phyloP scores from a whole-genome alignment of 2,329 filamentous ascomycete genomes.

The Paraphoma sp. region DNA sequence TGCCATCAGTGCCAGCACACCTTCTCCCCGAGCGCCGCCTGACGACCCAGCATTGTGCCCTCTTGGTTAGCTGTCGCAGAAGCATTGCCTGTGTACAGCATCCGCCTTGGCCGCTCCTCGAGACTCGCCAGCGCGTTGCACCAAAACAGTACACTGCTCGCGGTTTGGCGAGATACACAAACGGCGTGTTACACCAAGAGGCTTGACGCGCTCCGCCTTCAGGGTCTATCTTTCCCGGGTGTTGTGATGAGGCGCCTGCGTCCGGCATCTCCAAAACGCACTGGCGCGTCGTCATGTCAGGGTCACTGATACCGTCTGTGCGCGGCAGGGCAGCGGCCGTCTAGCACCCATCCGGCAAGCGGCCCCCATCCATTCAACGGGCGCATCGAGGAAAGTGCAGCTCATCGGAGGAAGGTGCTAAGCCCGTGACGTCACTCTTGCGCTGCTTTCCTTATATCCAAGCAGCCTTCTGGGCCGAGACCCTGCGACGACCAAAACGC shows the following conservation, averaged over 20 bases:
- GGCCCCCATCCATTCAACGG: background rate
- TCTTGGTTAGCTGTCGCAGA: background rate
- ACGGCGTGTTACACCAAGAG: background rate
- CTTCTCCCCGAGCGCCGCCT: conserved; percentile 7
- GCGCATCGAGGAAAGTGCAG: conserved; percentile 22
- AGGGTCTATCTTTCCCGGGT: conserved; percentile 7
- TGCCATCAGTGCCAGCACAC: conserved; percentile 11
- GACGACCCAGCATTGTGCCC: background rate
- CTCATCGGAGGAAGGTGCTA: conserved; percentile 13
- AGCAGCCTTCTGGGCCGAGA: conserved; percentile 13
- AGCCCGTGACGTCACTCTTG: background rate
- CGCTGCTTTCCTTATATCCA: background rate
- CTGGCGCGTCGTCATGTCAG: conserved; percentile 28
- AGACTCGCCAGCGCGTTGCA: background rate
- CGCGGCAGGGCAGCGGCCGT: conserved; percentile 11
- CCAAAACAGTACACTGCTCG: background rate
- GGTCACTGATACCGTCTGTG: conserved; percentile 14
- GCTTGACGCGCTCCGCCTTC: background rate
- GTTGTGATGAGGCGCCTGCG: conserved; percentile 4
- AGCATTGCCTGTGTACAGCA: background rate
- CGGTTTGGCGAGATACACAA: background rate
- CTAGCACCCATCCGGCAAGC: conserved; percentile 4
- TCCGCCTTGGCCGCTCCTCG: background rate
- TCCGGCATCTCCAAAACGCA: conserved; percentile 15
- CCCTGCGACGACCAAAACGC: conserved; percentile 9